A percentile compares a stretch with the other conserved stretches of the same genome.
Evolutionary conservation across 345 rosid species (phyloP).

Genomic region (Clarkia xantiana): DNA sequence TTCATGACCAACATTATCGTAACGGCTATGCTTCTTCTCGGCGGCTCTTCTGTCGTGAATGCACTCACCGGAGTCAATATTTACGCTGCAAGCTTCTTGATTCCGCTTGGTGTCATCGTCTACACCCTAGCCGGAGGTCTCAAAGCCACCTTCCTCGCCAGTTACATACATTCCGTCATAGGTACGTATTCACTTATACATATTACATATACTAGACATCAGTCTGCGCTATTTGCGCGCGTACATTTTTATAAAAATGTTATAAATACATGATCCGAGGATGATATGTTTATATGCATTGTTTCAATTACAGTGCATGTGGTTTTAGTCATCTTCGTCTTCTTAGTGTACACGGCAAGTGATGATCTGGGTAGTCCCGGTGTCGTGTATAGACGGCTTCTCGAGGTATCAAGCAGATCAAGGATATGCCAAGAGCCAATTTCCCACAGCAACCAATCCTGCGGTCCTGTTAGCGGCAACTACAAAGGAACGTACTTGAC

Average conservation of each 20-base stretch:
- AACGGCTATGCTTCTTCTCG: constrained; percentile 87
- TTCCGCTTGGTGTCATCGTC: constrained; percentile 79
- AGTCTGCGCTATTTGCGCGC: too few relatives aligned
- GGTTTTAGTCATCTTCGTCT: constrained; percentile 65
- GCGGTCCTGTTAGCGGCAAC: constrained; percentile 74
- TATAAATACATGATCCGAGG: too few relatives aligned
- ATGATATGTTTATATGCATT: too few relatives aligned
- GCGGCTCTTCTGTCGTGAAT: constrained; percentile 89
- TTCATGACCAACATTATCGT: constrained; percentile 62
- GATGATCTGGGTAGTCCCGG: constrained; percentile 73
- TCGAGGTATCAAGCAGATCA: constrained; percentile 45
- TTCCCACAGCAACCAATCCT: constrained; percentile 59
- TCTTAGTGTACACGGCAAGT: constrained; percentile 74
- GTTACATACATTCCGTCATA: constrained; percentile 81
- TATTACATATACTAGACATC: too few relatives aligned
- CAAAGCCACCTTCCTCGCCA: constrained; percentile 88
- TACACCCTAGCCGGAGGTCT: constrained; percentile 94
- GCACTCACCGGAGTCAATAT: constrained; percentile 83
- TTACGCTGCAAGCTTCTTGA: constrained; percentile 80
- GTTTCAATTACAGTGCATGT: constrained; percentile 48
- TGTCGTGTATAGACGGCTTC: constrained; percentile 31
- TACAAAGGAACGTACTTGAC: constrained; percentile 65
- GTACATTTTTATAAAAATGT: too few relatives aligned
- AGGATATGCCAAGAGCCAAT: constrained; percentile 58
- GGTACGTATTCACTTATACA: constrained; percentile 21